Evolutionary conservation across 2,329 filamentous ascomycete genomes (phyloP), one percentile per base, ranked within the genome.

Genomic region (Diatrype stigma): DNA sequence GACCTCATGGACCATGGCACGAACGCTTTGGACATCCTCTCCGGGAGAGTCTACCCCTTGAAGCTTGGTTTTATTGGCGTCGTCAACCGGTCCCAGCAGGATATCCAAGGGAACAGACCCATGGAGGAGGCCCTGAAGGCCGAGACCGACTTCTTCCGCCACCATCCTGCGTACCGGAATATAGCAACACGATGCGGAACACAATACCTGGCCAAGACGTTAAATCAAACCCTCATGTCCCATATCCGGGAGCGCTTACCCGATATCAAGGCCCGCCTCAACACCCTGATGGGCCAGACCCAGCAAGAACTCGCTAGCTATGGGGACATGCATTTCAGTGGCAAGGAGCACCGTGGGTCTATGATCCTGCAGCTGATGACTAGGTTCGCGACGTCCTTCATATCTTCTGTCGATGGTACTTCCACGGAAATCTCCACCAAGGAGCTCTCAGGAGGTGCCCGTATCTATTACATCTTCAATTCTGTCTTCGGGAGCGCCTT

Each of bases 401-500:
- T 96, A 66, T 93, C 94, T 6, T 97, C 94, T 12, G 99, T 99
- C 56, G 94, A 99, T 67, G 94, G 94, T 77, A 99, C 94, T 7
- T 97, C 93, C 5, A 96, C 92, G 14, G 93, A 99, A 67, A 99
- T 99, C 55, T 97, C 94, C 17, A 99, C 94, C 35, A 97, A 99
- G 72, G 94, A 97, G 72, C 83, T 97, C 11, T 96, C 92, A 63
- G 92, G 92, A 65, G 92, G 92, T 66, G 92, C 92, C 45, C 84
- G 93, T 53, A 96, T 97, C 65, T 97, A 97, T 75, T 96, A 97
- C 73, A 96, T 97, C 60, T 97, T 96, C 80, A 97, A 97, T 74
- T 96, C 92, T 5, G 93, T 97, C 42, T 99, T 97, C 70, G 94
- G 94, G 52, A 96, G 93, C 71, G 95, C 93, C 19, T 78, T 99